These are phyloP conservation scores for Talaromyces rugulosus DNA, from an alignment of 2,329 filamentous ascomycete species.

Conservation along the genomic window DNA sequence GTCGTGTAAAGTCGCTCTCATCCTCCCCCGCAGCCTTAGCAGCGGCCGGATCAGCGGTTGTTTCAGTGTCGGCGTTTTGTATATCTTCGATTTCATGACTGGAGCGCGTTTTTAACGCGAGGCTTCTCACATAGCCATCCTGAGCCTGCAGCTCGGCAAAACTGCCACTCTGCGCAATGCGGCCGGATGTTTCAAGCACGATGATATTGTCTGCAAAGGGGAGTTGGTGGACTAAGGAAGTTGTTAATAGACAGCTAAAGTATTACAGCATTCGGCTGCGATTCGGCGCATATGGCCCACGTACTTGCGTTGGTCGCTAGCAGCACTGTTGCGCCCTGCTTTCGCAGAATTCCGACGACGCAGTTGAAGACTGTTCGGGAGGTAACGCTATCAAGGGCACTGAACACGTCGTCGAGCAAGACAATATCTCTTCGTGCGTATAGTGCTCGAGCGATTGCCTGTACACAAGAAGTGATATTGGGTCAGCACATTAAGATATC, in stretches of 20 bases:
- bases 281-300: background rate
- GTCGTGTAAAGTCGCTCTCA: background rate
- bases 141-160: constrained; percentile 20
- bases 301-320: constrained; percentile 5
- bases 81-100: too few species aligned
- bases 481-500: background rate
- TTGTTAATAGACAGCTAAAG: background rate
- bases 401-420: constrained; percentile 11
- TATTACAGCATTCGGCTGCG: background rate
- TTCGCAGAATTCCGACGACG: constrained; percentile 6
- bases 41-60: too few species aligned
- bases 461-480: background rate
- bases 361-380: constrained; percentile 4
- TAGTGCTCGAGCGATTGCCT: constrained; percentile 42
- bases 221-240: constrained; percentile 30
- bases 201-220: constrained; percentile 41
- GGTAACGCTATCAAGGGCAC: constrained; percentile 9
- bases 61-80: too few species aligned
- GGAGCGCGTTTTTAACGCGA: too few species aligned
- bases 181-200: constrained; percentile 33
- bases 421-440: constrained; percentile 35
- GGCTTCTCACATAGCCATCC: background rate
- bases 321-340: background rate
- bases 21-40: too few species aligned
- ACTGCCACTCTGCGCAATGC: constrained; percentile 37